Evolutionary conservation across 108 stramenopile species (phyloP).

Genomic region (Cyclotella baltica): DNA sequence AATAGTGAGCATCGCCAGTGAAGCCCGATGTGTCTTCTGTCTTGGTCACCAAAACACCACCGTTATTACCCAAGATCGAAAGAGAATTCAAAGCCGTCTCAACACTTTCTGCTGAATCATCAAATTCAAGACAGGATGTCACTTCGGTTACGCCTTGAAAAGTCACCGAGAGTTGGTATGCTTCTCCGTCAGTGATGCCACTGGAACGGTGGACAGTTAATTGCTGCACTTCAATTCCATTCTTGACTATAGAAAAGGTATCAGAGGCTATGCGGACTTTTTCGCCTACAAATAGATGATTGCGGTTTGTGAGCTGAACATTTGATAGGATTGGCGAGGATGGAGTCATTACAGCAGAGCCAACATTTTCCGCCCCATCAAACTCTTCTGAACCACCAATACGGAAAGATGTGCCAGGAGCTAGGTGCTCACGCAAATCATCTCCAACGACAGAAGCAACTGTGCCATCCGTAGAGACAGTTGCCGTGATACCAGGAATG

Average conservation of each 20-base stretch:
- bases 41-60: conserved; percentile 61
- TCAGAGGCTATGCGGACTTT: conserved; percentile 59
- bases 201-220: conserved; percentile 54
- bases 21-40: conserved; percentile 50
- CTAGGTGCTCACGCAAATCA: conserved; percentile 64
- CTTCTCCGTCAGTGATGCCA: conserved; percentile 32
- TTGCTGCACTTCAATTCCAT: conserved; percentile 71
- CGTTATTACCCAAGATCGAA: conserved; percentile 41
- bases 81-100: conserved; percentile 59
- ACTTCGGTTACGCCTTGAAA: conserved; percentile 48
- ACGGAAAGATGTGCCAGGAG: conserved; percentile 69
- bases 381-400: conserved; percentile 58
- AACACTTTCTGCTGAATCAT: conserved; percentile 63
- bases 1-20: conserved; percentile 70
- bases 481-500: conserved; percentile 61
- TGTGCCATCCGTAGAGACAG: conserved; percentile 53
- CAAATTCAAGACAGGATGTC: conserved; percentile 69
- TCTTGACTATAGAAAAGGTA: conserved; percentile 50
- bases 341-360: conserved; percentile 26
- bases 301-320: conserved; percentile 36
- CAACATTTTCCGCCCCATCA: conserved; percentile 61
- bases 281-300: conserved; percentile 54
- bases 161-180: conserved; percentile 45
- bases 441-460: conserved; percentile 47
- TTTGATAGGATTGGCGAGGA: conserved; percentile 43